Percentiles rank a stretch among this genome's conserved stretches.
Conservation (phyloP, 768 basidiomycete species). For the Boletus insuetus region DNA sequence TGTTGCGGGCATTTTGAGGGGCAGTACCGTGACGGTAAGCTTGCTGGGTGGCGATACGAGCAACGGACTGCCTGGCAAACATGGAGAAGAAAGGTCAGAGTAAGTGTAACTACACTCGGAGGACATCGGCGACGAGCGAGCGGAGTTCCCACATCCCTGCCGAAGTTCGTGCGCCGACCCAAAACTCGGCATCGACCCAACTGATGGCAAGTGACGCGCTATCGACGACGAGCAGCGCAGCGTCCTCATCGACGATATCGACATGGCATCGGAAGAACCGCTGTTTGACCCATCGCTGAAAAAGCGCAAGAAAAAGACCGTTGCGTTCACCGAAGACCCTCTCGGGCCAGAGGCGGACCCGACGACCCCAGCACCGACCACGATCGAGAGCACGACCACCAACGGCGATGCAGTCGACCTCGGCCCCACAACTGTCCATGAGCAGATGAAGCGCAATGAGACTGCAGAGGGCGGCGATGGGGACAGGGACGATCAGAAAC, state of each 20-base stretch:
- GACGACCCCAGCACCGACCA: conserved; percentile 70
- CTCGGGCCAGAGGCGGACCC: conserved; percentile 81
- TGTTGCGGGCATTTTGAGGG: conserved; percentile 65
- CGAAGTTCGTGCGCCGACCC: conserved; percentile 21
- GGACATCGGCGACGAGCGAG: conserved; percentile 35
- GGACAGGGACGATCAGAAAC: conserved; percentile 44
- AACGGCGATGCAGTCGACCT: conserved; percentile 75
- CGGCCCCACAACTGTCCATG: conserved; percentile 71
- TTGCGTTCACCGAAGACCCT: conserved; percentile 83
- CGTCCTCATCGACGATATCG: conserved; percentile 5
- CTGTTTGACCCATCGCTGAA: conserved; percentile 82
- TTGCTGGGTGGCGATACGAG: conserved; percentile 42
- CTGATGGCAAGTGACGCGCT: conserved; percentile 9
- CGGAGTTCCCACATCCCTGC: conserved; percentile 22
- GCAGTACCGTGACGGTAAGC: conserved; percentile 36
- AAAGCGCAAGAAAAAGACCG: conserved; percentile 85
- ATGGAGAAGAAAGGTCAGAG: conserved; percentile 26
- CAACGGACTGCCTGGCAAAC: conserved; percentile 50
- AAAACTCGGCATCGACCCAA: conserved; percentile 26
- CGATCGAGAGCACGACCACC: conserved; percentile 66
- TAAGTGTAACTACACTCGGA: conserved; percentile 16
- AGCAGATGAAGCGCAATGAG: conserved; percentile 59
- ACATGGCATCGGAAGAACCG: conserved; percentile 68
- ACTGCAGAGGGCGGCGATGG: conserved; percentile 36
- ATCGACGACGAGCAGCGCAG: conserved; percentile 4